Conservation (phyloP, 2,329 filamentous ascomycete species). For the Fusarium sterilihyphosum region DNA sequence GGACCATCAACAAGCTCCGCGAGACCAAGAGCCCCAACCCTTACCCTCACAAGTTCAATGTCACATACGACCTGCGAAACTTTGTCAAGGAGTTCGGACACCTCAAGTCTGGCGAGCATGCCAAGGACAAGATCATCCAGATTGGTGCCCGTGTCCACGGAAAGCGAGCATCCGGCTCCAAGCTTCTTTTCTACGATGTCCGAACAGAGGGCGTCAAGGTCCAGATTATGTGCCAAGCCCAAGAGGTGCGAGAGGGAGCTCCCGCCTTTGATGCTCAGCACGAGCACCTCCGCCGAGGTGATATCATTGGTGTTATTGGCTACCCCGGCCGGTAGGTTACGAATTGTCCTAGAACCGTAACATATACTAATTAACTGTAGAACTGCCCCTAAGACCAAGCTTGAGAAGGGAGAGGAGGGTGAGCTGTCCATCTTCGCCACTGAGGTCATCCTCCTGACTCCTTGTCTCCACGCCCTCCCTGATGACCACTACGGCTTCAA, state of each 20-base stretch:
- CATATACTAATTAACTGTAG: constrained; percentile 53
- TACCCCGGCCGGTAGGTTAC: constrained; percentile 43
- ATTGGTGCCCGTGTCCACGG: constrained; percentile 90
- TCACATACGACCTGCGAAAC: constrained; percentile 82
- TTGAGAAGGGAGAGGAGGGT: constrained; percentile 74
- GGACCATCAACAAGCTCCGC: constrained; percentile 67
- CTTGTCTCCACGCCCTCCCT: constrained; percentile 81
- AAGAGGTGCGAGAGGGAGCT: constrained; percentile 75
- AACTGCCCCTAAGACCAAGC: constrained; percentile 91
- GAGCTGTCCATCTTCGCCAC: constrained; percentile 94
- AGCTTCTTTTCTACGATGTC: constrained; percentile 89
- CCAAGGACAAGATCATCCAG: constrained; percentile 77
- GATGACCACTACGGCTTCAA: constrained; percentile 94
- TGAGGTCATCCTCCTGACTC: constrained; percentile 85
- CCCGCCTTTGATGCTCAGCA: constrained; percentile 86
- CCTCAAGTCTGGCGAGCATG: constrained; percentile 88
- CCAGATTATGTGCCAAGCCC: constrained; percentile 91
- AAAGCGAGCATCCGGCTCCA: constrained; percentile 82
- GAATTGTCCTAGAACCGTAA: background rate
- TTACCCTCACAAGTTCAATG: constrained; percentile 92
- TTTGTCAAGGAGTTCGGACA: constrained; percentile 81
- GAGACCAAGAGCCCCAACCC: constrained; percentile 52
- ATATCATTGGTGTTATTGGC: constrained; percentile 76
- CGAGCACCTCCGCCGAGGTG: constrained; percentile 86
- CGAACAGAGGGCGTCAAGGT: constrained; percentile 69